Conservation (phyloP, 352 stramenopile genomes). For the Phytopythium oedochilum region DNA sequence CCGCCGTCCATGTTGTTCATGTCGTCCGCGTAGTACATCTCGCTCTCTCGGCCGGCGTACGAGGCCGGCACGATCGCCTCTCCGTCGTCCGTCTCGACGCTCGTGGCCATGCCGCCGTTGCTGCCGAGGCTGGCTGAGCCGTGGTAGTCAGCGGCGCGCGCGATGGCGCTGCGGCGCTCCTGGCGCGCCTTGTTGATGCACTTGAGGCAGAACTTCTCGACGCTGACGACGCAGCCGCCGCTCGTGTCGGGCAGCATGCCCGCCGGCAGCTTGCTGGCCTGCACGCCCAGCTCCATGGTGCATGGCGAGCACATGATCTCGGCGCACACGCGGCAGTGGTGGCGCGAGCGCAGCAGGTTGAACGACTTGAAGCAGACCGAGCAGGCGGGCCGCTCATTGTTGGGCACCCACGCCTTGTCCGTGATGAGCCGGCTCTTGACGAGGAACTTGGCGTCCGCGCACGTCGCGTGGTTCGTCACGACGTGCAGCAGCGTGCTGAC, state of each 20-base stretch:
- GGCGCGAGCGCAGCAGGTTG: constrained; percentile 59
- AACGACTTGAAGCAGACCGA: constrained; percentile 80
- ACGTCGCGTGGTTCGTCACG: constrained; percentile 31
- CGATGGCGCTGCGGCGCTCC: constrained; percentile 38
- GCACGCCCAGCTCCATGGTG: constrained; percentile 59
- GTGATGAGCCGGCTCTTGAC: constrained; percentile 50
- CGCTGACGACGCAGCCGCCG: constrained; percentile 44
- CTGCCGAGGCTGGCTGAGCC: constrained; percentile 3
- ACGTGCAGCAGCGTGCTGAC: constrained; percentile 36
- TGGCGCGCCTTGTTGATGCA: constrained; percentile 67
- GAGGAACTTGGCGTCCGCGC: constrained; percentile 62
- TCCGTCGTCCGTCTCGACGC: constrained; percentile 12
- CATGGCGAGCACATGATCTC: constrained; percentile 79
- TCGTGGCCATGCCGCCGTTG: constrained; percentile 9
- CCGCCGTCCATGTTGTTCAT: too few species aligned
- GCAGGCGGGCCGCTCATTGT: constrained; percentile 60
- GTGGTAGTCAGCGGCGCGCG: not conserved
- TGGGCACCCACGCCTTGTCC: constrained; percentile 65
- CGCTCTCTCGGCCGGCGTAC: constrained; percentile 23
- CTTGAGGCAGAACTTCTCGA: constrained; percentile 83
- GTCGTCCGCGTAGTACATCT: constrained; percentile 20
- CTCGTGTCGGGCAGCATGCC: constrained; percentile 52
- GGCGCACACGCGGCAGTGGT: constrained; percentile 78
- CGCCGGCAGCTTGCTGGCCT: constrained; percentile 45
- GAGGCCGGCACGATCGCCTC: constrained; percentile 10